Evolutionary conservation across 345 rosid genomes (phyloP), one percentile per base, ranked within the genome.

Genomic region (Tarenaya hassleriana): DNA sequence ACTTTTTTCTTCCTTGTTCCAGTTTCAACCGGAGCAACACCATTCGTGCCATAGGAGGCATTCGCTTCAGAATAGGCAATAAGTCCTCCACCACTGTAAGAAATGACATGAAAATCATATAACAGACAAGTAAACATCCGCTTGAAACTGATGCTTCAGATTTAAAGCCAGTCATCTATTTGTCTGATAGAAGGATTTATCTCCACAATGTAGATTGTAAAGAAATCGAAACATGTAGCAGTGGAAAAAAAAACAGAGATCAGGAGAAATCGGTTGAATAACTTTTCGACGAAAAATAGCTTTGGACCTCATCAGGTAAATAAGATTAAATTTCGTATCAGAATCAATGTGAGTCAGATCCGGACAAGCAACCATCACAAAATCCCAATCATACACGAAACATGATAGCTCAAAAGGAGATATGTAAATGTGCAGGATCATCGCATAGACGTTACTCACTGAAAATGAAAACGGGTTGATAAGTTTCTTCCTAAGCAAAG

Each of bases 21-120:
- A 5, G 34, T 62, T 17, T 55, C 62, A 37, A 41, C 53, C 18
- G 40, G 41, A 33, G 61, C 56, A 8, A n/a, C n/a, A n/a, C n/a
- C n/a, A n/a, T n/a, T 56, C 0, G 62, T 34, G 20, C 65, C 77
- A 37, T 45, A 35, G 11, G 78, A 39, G 24, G 81, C 44, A 38
- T 75, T 84, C 17, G 90, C 80, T 61, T 92, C 91, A 0, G 91
- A 73, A 64, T 77, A 92, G 24, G 91, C 98, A 44, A 88, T 61
- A 59, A 83, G 58, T 45, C 94, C 78, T 8, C 95, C 99, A 8
- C 97, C 95, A 73, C 99, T 92, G 63, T 62, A 63, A 61, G 45
- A 63, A n/a, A n/a, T 29, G 1, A 27, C 1, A 6, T 34, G 60
- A 41, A 11, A 24, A 24, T n/a, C n/a, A n/a, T n/a, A n/a, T n/a